Evolutionary conservation across 352 stramenopile species (phyloP).

Genomic region (Phytophthora brassicae): DNA sequence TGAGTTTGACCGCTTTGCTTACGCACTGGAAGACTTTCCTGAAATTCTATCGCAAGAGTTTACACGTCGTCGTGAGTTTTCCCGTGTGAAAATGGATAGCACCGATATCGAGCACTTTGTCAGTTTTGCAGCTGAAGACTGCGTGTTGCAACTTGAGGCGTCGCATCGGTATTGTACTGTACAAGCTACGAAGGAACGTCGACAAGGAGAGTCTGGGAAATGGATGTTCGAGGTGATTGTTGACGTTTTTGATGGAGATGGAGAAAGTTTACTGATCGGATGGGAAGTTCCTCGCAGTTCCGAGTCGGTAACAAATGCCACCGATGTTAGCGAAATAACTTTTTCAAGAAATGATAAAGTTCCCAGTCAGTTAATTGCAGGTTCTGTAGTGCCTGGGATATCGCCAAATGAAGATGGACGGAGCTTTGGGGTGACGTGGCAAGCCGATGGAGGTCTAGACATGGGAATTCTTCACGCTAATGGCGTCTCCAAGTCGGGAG

Average conservation of each 20-base stretch:
- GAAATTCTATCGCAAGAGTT: slow-evolving; percentile 67
- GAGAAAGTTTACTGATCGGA: slow-evolving; percentile 75
- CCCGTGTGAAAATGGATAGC: slow-evolving; percentile 73
- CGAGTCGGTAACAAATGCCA: neutral
- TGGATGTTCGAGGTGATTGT: slow-evolving; percentile 81
- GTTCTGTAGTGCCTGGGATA: slow-evolving; percentile 57
- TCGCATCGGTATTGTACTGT: slow-evolving; percentile 73
- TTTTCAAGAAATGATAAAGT: slow-evolving; percentile 4
- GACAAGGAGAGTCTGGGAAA: slow-evolving; percentile 67
- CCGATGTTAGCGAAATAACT: neutral
- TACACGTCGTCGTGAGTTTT: slow-evolving; percentile 61
- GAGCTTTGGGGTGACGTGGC: slow-evolving; percentile 75
- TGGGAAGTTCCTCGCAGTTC: slow-evolving; percentile 62
- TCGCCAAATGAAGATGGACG: slow-evolving; percentile 49
- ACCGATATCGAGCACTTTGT: slow-evolving; percentile 50
- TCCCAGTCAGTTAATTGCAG: neutral
- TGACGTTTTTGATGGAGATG: slow-evolving; percentile 57
- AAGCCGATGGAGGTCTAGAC: slow-evolving; percentile 69
- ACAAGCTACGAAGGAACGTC: slow-evolving; percentile 66
- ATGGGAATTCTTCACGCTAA: slow-evolving; percentile 79
- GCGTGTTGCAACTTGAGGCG: slow-evolving; percentile 64
- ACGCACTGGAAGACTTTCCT: slow-evolving; percentile 50
- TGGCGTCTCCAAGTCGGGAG: slow-evolving; percentile 61
- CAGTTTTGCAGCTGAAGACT: slow-evolving; percentile 79
- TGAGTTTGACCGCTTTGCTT: slow-evolving; percentile 39